These are phyloP conservation scores for Drechslerella dactyloides DNA, from an alignment of 2,329 filamentous ascomycete species.

Conservation along the genomic window DNA sequence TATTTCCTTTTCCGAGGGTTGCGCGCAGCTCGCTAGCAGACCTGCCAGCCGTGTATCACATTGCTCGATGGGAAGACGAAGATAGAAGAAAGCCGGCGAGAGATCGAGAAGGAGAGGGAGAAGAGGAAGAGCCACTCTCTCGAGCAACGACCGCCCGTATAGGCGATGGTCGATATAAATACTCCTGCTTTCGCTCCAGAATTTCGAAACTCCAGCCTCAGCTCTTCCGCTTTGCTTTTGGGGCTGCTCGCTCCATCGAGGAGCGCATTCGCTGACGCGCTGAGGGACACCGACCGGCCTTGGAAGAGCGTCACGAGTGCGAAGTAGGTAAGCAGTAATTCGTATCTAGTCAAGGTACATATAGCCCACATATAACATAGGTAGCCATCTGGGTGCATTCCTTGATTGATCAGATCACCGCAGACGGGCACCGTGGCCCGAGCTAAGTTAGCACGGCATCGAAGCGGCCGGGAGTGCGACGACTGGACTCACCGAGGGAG, in stretches of 20 bases:
- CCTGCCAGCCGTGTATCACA: no score
- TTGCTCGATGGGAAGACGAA: no score
- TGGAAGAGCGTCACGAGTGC: conserved; percentile 4
- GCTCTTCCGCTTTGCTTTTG: conserved; percentile 3
- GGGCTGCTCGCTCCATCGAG: conserved; percentile 4
- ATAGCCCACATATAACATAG: conserved; percentile 7
- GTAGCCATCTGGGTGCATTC: not conserved
- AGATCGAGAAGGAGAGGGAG: no score
- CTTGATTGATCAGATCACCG: conserved; percentile 6
- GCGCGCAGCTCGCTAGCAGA: no score
- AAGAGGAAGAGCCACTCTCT: no score
- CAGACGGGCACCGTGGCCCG: no score
- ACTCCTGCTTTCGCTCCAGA: not conserved
- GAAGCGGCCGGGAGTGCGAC: no score
- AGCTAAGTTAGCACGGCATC: no score
- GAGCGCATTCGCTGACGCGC: conserved; percentile 8
- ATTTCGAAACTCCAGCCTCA: conserved; percentile 5
- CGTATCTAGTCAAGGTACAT: conserved; percentile 7
- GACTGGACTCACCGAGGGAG: no score
- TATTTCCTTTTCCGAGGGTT: no score
- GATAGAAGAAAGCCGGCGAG: no score
- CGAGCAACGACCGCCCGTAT: no score
- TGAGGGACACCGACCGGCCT: conserved; percentile 1
- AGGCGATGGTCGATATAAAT: not conserved
- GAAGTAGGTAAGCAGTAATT: conserved; percentile 8